A percentile compares a stretch with the other conserved stretches of the same genome.
Evolutionary conservation across 306 rosid species (phyloP).

Genomic region (Mucuna pruriens): DNA sequence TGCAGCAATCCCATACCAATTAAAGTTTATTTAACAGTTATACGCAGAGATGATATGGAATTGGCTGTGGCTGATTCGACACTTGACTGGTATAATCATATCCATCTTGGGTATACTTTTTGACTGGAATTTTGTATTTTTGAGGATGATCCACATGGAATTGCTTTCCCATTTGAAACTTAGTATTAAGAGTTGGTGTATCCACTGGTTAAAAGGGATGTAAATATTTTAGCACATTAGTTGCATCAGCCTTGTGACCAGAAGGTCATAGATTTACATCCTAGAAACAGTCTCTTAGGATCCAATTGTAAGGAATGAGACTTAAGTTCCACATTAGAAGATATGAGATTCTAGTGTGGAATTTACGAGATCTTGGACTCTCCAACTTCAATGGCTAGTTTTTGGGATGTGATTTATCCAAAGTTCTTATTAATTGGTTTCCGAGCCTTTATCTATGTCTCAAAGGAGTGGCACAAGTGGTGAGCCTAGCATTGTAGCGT

Average conservation of each 20-base stretch:
- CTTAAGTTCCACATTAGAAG: background rate
- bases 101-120: background rate
- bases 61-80: slow-evolving; percentile 4
- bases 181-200: background rate
- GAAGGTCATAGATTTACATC: background rate
- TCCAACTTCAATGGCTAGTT: background rate
- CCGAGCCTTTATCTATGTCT: background rate
- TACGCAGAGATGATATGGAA: slow-evolving; percentile 3
- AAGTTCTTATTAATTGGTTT: background rate
- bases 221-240: background rate
- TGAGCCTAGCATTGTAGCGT: background rate
- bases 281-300: background rate
- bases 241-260: background rate
- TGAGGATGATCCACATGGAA: background rate
- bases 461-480: background rate
- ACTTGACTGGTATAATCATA: background rate
- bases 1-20: background rate
- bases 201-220: slow-evolving; percentile 22
- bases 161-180: slow-evolving; percentile 2
- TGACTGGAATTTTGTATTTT: background rate
- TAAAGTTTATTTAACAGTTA: slow-evolving; percentile 1
- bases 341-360: background rate
- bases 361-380: too few species aligned
- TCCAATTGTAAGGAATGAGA: background rate
- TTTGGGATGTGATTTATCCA: background rate